Conservation (phyloP, 306 rosid species). For the Leucaena leucocephala region DNA sequence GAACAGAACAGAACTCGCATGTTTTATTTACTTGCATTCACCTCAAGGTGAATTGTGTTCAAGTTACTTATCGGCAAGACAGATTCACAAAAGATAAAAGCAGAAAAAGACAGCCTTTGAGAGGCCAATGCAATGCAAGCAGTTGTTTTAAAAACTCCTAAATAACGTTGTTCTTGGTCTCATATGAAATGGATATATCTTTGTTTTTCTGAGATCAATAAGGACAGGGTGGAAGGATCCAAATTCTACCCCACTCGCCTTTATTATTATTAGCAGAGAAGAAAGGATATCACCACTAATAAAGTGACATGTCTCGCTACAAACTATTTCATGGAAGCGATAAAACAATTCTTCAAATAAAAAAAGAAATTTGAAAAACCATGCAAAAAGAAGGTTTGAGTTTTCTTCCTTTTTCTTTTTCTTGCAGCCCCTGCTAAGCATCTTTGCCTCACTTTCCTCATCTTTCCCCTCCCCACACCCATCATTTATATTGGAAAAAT, state of each 20-base stretch:
- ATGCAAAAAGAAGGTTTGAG: constrained; percentile 55
- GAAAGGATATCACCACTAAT: constrained; percentile 49
- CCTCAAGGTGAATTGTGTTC: constrained; percentile 22
- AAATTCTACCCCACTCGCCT: constrained; percentile 69
- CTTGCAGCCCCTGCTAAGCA: constrained; percentile 81
- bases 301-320: constrained; percentile 46
- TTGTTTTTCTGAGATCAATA: constrained; percentile 53
- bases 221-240: constrained; percentile 91
- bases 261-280: constrained; percentile 53
- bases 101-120: constrained; percentile 51
- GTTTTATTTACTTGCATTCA: constrained; percentile 7
- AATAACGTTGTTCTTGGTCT: constrained; percentile 29
- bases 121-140: constrained; percentile 40
- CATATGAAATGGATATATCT: constrained; percentile 43
- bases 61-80: constrained; percentile 31
- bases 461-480: constrained; percentile 34
- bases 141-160: background rate
- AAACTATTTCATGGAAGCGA: constrained; percentile 37
- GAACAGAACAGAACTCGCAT: background rate
- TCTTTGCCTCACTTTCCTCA: constrained; percentile 64
- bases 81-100: constrained; percentile 34
- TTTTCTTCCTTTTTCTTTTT: constrained; percentile 50
- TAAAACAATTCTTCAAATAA: background rate
- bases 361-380: constrained; percentile 22
- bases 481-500: constrained; percentile 37